Evolutionary conservation across 768 basidiomycete species (phyloP).

Genomic region (Saitozyma sp.): DNA sequence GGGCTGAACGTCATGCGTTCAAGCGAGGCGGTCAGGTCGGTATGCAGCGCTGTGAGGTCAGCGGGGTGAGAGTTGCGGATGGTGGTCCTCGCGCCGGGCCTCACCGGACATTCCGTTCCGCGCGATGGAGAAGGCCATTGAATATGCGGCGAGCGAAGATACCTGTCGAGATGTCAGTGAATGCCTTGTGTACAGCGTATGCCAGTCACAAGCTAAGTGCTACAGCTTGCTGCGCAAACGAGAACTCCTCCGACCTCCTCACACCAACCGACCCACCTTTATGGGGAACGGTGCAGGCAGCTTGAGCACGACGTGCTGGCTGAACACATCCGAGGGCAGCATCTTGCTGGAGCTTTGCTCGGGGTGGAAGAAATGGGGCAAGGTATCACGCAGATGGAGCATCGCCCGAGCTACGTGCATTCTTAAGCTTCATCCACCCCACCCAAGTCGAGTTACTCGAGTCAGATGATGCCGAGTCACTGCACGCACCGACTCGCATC

Average conservation of each 20-base stretch:
- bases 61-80: not conserved
- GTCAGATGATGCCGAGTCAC: not conserved
- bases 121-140: constrained; percentile 44
- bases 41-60: constrained; percentile 39
- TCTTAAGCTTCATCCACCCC: not conserved
- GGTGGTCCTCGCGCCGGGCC: not conserved
- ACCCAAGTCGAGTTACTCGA: not conserved
- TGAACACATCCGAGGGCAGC: constrained; percentile 48
- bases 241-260: not conserved
- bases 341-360: constrained; percentile 27
- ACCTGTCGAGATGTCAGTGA: constrained; percentile 25
- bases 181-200: not conserved
- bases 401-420: constrained; percentile 33
- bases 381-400: constrained; percentile 45
- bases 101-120: constrained; percentile 50
- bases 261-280: constrained; percentile 33
- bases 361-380: constrained; percentile 43
- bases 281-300: constrained; percentile 48
- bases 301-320: constrained; percentile 40
- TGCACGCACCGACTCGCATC: constrained; percentile 46
- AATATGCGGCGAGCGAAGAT: constrained; percentile 41
- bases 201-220: too few species aligned
- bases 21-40: constrained; percentile 38
- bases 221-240: not conserved
- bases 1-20: constrained; percentile 47